Evolutionary conservation across 202 grass and related monocot genomes (phyloP).

Genomic region (Setaria viridis): DNA sequence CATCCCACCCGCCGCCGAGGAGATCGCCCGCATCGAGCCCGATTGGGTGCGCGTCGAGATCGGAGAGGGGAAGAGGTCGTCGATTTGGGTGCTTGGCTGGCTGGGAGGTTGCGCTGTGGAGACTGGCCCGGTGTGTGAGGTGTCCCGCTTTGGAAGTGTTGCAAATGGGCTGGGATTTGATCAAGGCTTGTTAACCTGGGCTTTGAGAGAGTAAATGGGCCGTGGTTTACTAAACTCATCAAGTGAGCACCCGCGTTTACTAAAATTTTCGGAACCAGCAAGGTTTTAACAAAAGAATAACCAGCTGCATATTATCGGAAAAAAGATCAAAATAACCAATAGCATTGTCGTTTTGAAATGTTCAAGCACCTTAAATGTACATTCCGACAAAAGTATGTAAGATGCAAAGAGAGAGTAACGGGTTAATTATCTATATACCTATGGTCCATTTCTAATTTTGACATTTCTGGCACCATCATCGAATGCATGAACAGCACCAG

Average conservation of each 20-base stretch:
- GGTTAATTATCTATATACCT: neutral
- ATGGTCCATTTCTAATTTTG: neutral
- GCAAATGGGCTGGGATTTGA: constrained; percentile 16
- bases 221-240: neutral
- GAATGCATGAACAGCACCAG: constrained; percentile 6
- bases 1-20: constrained; percentile 67
- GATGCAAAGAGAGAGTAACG: neutral
- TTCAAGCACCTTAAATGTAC: neutral
- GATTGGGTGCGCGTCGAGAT: constrained; percentile 43
- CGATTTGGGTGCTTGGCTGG: constrained; percentile 32
- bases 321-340: neutral
- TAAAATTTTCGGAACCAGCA: too few relatives aligned
- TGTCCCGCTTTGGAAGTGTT: neutral
- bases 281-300: too few relatives aligned
- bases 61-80: constrained; percentile 39
- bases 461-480: neutral
- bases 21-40: constrained; percentile 68
- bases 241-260: too few relatives aligned
- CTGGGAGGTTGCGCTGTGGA: constrained; percentile 25
- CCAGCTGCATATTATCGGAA: neutral
- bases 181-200: neutral
- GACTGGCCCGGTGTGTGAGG: neutral
- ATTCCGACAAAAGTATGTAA: neutral
- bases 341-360: neutral
- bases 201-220: constrained; percentile 9